Percentiles rank a stretch among this genome's conserved stretches.
phyloP scores from a whole-genome alignment of 1,284 basidiomycete species.

The Cerioporus squamosus region DNA sequence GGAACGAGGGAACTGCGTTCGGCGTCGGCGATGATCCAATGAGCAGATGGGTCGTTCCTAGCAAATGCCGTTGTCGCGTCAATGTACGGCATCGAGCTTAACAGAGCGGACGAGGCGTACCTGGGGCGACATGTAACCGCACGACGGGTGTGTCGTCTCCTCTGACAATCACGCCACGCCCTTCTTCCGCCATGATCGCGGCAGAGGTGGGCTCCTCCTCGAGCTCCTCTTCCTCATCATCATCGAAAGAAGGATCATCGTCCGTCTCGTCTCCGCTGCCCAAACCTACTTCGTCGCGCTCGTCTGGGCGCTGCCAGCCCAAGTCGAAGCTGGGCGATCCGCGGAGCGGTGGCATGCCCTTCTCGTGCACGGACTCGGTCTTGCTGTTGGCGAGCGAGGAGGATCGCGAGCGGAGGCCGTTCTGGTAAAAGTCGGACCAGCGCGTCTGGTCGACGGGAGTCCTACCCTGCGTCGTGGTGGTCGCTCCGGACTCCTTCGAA shows the following conservation, averaged over 20 bases:
- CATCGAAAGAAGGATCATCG: constrained; percentile 57
- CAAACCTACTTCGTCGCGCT: constrained; percentile 70
- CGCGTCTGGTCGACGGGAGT: constrained; percentile 54
- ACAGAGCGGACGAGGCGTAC: constrained; percentile 43
- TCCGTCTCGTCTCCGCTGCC: constrained; percentile 77
- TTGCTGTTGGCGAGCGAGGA: constrained; percentile 63
- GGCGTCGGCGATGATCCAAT: constrained; percentile 79
- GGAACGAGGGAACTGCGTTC: constrained; percentile 74
- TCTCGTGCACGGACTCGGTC: constrained; percentile 48
- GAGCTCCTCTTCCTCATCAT: constrained; percentile 59
- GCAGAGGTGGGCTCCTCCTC: constrained; percentile 76
- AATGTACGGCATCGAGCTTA: constrained; percentile 9
- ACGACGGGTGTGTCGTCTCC: constrained; percentile 64
- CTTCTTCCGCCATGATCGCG: constrained; percentile 78
- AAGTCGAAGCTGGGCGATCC: constrained; percentile 74
- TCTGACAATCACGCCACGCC: constrained; percentile 77
- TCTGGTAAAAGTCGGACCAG: constrained; percentile 71
- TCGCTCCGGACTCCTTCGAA: constrained; percentile 51
- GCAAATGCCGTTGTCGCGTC: constrained; percentile 7
- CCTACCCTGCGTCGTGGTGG: constrained; percentile 46
- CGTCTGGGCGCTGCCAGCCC: constrained; percentile 73
- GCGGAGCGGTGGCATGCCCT: constrained; percentile 41
- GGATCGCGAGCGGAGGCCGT: constrained; percentile 64
- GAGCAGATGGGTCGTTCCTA: constrained; percentile 90
- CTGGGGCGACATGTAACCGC: constrained; percentile 68